Percentiles rank a stretch among this genome's conserved stretches.
These are phyloP conservation scores for Apiotrichum domesticum DNA, from an alignment of 1,284 basidiomycete genomes.

Conservation along the genomic window DNA sequence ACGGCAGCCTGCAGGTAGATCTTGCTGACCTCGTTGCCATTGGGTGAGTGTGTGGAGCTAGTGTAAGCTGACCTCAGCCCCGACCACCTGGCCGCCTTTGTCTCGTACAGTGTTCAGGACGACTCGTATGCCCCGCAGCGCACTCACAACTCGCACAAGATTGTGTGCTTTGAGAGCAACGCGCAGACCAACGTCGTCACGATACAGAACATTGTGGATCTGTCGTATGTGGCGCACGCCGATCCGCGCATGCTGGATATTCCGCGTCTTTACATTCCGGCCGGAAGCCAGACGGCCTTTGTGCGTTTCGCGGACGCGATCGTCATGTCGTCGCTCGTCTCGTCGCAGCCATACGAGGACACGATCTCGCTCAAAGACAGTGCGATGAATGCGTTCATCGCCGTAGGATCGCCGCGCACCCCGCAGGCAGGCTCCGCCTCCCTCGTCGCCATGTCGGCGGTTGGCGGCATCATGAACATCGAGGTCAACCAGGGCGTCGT, in stretches of 20 bases:
- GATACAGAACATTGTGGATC: slow-evolving; percentile 24
- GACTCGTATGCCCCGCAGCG: slow-evolving; percentile 7
- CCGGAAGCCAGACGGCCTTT: slow-evolving; percentile 38
- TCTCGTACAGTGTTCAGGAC: slow-evolving; percentile 30
- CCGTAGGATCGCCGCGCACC: slow-evolving; percentile 17
- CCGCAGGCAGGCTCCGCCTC: slow-evolving; percentile 6
- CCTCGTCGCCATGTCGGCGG: slow-evolving; percentile 34
- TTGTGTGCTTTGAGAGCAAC: slow-evolving; percentile 29
- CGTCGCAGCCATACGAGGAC: slow-evolving; percentile 37
- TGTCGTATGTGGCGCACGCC: slow-evolving; percentile 38
- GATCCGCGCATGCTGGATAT: slow-evolving; percentile 45
- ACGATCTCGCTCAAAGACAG: slow-evolving; percentile 37
- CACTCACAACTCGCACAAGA: slow-evolving; percentile 26
- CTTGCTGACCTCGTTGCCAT: slow-evolving; percentile 34
- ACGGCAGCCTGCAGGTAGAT: slow-evolving; percentile 28
- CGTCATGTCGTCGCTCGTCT: slow-evolving; percentile 37
- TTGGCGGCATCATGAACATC: slow-evolving; percentile 39
- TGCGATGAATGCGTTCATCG: slow-evolving; percentile 40
- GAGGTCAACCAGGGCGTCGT: slow-evolving; percentile 25
- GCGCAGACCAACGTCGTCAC: slow-evolving; percentile 21
- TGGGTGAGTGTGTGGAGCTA: slow-evolving; percentile 13
- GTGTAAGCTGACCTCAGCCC: slow-evolving; percentile 3
- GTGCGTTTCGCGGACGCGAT: slow-evolving; percentile 45
- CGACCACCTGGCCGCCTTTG: slow-evolving; percentile 33
- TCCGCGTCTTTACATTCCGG: slow-evolving; percentile 39